Evolutionary conservation across 257 asterid genomes (phyloP), one percentile per base, ranked within the genome.

Genomic region (Perilla frutescens): DNA sequence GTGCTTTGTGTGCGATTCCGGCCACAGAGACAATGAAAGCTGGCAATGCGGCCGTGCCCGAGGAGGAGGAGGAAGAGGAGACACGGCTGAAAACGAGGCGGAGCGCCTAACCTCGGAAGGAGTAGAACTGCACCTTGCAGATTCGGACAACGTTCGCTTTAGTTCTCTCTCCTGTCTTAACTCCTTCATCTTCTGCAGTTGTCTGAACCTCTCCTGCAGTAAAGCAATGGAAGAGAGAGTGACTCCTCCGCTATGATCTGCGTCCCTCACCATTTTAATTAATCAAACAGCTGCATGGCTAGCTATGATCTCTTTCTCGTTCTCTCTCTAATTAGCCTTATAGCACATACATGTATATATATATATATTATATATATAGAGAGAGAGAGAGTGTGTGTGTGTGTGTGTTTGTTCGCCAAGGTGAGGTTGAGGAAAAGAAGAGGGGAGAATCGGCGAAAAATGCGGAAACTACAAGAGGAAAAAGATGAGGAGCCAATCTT

Each of bases 391-490:
- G 26, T 0, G 26, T 0, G 26, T 0, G 26, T 20, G 26, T 20
- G 26, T 20, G 26, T 20, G 26, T 20, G 26, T 20, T 0, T 20
- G 26, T 20, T 20, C 26, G 26, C 26, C 26, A 20, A 20, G 26
- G 26, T 20, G 26, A 20, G 26, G 26, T 20, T 20, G 26, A 20
- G 26, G 26, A 20, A 20, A 20, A 20, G 26, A 20, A 12, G 40
- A 29, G 29, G 72, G 37, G 75, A 73, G 85, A 85, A 88, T 90
- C 90, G 78, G 76, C 80, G 49, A 73, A 53, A 54, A 57, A 63
- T 61, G 68, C 71, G 81, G 81, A 76, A 76, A 78, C 66, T 74
- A 85, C 97, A 86, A 85, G 83, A 58, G 84, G 84, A 82, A 85
- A 76, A 76, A 49, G 84, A 66, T 72, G 77, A 74, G 74, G 77